Percentiles rank a stretch among this genome's conserved stretches.
phyloP scores from a whole-genome alignment of 2,329 filamentous ascomycete genomes.

The Aspergillus candidus region DNA sequence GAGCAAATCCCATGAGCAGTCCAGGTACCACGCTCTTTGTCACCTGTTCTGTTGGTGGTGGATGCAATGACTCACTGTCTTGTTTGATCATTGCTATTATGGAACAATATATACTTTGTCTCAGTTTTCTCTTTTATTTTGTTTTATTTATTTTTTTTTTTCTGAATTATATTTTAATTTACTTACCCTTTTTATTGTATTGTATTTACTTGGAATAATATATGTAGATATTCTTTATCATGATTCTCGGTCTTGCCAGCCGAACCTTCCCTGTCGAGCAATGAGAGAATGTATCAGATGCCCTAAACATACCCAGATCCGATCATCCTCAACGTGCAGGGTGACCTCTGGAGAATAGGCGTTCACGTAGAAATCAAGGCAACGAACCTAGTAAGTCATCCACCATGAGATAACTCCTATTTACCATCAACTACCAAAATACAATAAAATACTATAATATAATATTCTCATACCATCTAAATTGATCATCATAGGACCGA shows the following conservation, averaged over 20 bases:
- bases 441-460: too few relatives aligned
- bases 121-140: too few relatives aligned
- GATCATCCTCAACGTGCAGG: conserved; percentile 4
- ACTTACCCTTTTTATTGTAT: background rate
- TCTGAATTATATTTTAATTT: conserved; percentile 1
- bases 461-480: too few relatives aligned
- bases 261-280: conserved; percentile 1
- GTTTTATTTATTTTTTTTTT: conserved; percentile 1
- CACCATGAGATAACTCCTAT: too few relatives aligned
- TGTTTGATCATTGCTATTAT: conserved; percentile 4
- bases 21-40: conserved; percentile 20
- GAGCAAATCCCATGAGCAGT: conserved; percentile 21
- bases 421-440: too few relatives aligned
- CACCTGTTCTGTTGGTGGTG: conserved; percentile 17
- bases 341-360: conserved; percentile 10
- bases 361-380: background rate
- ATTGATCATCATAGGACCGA: too few relatives aligned
- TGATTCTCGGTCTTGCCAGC: background rate
- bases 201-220: background rate
- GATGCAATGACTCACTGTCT: conserved; percentile 20
- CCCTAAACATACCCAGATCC: conserved; percentile 14
- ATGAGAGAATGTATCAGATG: conserved; percentile 17
- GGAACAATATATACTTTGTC: too few relatives aligned
- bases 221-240: background rate
- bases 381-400: too few relatives aligned